A percentile compares a stretch with the other conserved stretches of the same genome.
phyloP scores from a whole-genome alignment of 2,329 filamentous ascomycete species.

The Hypoxylon sp. region DNA sequence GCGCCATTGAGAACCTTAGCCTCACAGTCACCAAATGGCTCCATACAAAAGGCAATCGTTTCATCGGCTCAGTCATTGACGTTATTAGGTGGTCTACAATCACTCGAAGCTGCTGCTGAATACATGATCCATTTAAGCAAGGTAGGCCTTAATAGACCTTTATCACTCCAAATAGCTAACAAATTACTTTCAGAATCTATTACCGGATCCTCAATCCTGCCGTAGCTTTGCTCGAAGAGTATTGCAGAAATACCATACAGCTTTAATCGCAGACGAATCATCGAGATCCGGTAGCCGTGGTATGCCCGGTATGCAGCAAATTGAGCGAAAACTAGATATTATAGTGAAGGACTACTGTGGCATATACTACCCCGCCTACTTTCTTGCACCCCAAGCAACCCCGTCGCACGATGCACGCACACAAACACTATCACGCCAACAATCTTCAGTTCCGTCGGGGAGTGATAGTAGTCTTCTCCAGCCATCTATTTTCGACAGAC shows the following conservation, averaged over 20 bases:
- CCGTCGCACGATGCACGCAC: neutral
- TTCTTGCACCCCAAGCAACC: constrained; percentile 7
- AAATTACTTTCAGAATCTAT: constrained; percentile 11
- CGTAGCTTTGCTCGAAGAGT: constrained; percentile 15
- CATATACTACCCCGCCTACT: constrained; percentile 9
- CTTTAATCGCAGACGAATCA: neutral
- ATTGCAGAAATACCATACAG: constrained; percentile 5
- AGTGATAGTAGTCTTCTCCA: constrained; percentile 9
- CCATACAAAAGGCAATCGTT: constrained; percentile 29
- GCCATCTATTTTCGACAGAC: constrained; percentile 8
- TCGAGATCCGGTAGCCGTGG: neutral
- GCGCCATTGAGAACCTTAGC: constrained; percentile 8
- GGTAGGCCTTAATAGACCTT: constrained; percentile 7
- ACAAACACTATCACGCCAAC: neutral
- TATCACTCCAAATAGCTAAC: neutral
- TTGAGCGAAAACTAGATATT: constrained; percentile 6
- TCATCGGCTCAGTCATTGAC: constrained; percentile 15
- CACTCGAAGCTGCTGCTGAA: constrained; percentile 4
- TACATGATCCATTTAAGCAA: constrained; percentile 27
- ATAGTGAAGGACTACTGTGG: constrained; percentile 12
- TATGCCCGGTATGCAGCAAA: neutral
- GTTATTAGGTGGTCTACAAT: constrained; percentile 11
- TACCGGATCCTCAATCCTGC: constrained; percentile 11
- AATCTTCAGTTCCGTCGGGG: constrained; percentile 2
- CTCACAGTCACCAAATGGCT: neutral